These are phyloP conservation scores for Boletales sp. DNA, from an alignment of 768 basidiomycete species.

Conservation along the genomic window DNA sequence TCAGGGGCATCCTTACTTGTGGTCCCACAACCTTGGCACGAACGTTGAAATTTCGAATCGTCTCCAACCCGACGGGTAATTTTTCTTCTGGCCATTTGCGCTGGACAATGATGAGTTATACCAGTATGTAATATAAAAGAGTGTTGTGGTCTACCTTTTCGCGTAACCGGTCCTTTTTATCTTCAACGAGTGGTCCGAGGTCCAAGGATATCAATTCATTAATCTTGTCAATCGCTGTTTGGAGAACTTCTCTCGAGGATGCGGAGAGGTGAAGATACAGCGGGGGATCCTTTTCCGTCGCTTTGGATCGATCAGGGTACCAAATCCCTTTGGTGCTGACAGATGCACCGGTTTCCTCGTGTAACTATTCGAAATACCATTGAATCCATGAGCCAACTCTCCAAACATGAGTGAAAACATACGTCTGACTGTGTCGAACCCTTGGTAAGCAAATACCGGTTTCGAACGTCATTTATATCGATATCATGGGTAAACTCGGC, in stretches of 20 bases:
- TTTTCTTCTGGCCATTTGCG: constrained; percentile 99
- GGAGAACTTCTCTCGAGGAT: constrained; percentile 57
- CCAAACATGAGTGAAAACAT: constrained; percentile 20
- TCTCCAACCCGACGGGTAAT: constrained; percentile 82
- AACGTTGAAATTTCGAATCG: constrained; percentile 94
- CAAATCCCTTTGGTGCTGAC: constrained; percentile 92
- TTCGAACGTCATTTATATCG: constrained; percentile 95
- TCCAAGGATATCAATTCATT: constrained; percentile 73
- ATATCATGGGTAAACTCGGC: constrained; percentile 87
- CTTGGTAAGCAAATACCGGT: constrained; percentile 92
- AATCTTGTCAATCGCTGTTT: constrained; percentile 65
- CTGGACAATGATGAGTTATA: constrained; percentile 36
- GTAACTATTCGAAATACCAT: constrained; percentile 55
- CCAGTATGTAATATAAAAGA: neutral
- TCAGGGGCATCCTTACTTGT: constrained; percentile 47
- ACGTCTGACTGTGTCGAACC: constrained; percentile 91
- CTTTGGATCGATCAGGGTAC: constrained; percentile 91
- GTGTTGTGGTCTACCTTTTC: constrained; percentile 50
- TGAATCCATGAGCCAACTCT: neutral
- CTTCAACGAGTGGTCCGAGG: constrained; percentile 78
- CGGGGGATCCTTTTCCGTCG: constrained; percentile 90
- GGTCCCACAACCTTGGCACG: constrained; percentile 97
- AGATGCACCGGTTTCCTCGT: constrained; percentile 88
- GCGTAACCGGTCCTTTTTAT: constrained; percentile 64
- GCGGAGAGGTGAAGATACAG: constrained; percentile 93